These are phyloP conservation scores for Plasmodium gallinaceum DNA, from an alignment of 169 alveolate species.

Conservation along the genomic window DNA sequence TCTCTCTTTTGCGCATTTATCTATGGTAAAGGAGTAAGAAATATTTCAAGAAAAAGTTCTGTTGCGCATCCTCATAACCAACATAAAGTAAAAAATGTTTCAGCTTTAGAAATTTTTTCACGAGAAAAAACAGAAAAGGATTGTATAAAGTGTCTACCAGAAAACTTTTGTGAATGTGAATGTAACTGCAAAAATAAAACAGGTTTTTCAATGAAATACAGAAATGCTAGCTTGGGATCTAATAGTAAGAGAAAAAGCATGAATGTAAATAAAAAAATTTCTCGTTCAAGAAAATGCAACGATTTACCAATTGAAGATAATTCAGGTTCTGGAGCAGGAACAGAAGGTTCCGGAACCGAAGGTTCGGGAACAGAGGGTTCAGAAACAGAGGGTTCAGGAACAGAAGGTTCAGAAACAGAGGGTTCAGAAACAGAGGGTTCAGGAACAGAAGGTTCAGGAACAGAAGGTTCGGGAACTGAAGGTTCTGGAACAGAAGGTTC, in stretches of 20 bases:
- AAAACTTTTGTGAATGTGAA: conserved; percentile 72
- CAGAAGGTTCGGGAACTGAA: not conserved
- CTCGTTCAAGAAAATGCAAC: conserved; percentile 26
- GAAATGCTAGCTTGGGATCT: conserved; percentile 58
- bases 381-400: not conserved
- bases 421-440: not conserved
- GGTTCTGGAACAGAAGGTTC: conserved; percentile 7
- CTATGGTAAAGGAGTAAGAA: conserved; percentile 26
- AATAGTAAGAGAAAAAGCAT: not conserved
- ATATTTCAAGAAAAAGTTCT: conserved; percentile 15
- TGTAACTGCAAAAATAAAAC: conserved; percentile 72
- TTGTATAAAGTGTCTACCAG: conserved; percentile 68
- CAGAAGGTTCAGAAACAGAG: not conserved
- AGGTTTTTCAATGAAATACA: conserved; percentile 72
- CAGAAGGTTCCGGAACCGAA: not conserved
- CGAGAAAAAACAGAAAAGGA: conserved; percentile 51
- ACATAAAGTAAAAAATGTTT: conserved; percentile 8
- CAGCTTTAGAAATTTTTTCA: conserved; percentile 50
- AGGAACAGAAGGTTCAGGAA: not conserved
- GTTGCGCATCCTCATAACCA: conserved; percentile 1
- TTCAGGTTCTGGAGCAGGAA: conserved; percentile 11
- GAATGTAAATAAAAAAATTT: not conserved
- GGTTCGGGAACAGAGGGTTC: not conserved
- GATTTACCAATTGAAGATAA: not conserved
- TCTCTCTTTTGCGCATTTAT: conserved; percentile 5